Base-by-base conservation (phyloP, 2,329 filamentous ascomycete species). In the Monosporascus sp. region DNA sequence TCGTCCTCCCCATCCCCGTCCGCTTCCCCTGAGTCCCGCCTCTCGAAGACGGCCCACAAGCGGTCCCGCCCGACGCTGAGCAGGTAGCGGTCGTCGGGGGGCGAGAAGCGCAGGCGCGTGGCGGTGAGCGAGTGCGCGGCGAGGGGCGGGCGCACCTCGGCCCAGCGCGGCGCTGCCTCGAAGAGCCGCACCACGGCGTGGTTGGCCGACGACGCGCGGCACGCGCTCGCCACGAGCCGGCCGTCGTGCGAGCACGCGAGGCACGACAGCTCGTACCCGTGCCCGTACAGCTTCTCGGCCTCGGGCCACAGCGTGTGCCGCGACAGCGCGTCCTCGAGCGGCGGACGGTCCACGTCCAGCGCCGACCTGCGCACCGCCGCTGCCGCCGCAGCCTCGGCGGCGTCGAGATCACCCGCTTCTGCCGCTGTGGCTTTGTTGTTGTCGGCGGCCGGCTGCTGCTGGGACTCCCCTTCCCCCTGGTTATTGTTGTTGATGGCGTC, bases 281-380 rank as follows among this genome's bases (percentile, higher is more conserved):
- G 94, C 2, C 94, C 94, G 72, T 99, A 99, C 1, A 99, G 81
- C 74, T 99, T 99, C 71, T 99, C 94, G 7, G 84, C 84, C 68
- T 99, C 94, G 3, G 94, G 94, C 91, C 92, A 99, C 34, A 99
- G 83, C 0, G 94, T 96, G 69, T 95, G 86, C 8, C 92, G 85
- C 24, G 91, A 88, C 2, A 99, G 83, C 52, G 90, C 87, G 69
- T 97, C 94, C 71, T 99, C 94, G 37, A 91, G 80, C 0, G 94
- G 93, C 11, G 94, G 92, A 59, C 88, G 85, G 43, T 83, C 73
- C 50, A 87, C 78, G 44, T 86, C 80, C 7, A 91, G 75, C 4
- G 83, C 80, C 1, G 83, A 83, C 65, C 80, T 82, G 60, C 80
- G 79, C 20, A 83, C 73, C 19, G 80, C 70, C 1, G 78, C 79